Percentiles rank a stretch among this genome's conserved stretches.
Conservation (phyloP, 768 basidiomycete species). For the Megacollybia marginata region DNA sequence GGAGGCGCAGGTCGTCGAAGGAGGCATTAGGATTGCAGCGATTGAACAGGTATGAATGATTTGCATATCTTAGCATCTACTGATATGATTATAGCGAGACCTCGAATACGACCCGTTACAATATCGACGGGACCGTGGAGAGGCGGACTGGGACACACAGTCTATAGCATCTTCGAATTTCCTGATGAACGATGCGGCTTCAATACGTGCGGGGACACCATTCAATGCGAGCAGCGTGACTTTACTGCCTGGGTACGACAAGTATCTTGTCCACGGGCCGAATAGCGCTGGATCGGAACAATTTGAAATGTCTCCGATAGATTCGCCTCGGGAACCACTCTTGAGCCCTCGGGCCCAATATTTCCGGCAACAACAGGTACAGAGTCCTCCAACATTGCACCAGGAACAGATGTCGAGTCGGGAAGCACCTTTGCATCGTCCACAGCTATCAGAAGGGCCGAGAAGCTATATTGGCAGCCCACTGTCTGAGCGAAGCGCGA, state of each 20-base stretch:
- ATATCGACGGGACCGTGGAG: conserved; percentile 76
- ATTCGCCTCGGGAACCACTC: conserved; percentile 57
- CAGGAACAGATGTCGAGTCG: conserved; percentile 36
- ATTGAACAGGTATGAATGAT: conserved; percentile 53
- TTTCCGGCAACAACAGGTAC: conserved; percentile 30
- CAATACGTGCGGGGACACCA: conserved; percentile 26
- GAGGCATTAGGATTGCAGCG: conserved; percentile 78
- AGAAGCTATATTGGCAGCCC: neutral
- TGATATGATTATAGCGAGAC: conserved; percentile 36
- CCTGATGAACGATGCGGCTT: conserved; percentile 36
- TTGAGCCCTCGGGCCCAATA: conserved; percentile 30
- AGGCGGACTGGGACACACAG: conserved; percentile 81
- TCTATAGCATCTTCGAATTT: conserved; percentile 60
- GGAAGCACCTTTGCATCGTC: conserved; percentile 61
- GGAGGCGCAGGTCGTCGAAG: conserved; percentile 67
- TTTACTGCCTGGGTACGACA: conserved; percentile 43
- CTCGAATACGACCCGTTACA: conserved; percentile 77
- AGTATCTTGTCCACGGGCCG: conserved; percentile 49
- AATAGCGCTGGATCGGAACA: conserved; percentile 21
- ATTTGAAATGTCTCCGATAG: conserved; percentile 51
- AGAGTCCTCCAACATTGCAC: conserved; percentile 33
- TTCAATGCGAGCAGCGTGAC: conserved; percentile 29
- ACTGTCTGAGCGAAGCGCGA: neutral
- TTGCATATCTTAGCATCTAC: neutral
- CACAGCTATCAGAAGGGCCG: conserved; percentile 25